Base-by-base conservation (phyloP, 2,329 filamentous ascomycete genomes). In the Blastomyces percursus region DNA sequence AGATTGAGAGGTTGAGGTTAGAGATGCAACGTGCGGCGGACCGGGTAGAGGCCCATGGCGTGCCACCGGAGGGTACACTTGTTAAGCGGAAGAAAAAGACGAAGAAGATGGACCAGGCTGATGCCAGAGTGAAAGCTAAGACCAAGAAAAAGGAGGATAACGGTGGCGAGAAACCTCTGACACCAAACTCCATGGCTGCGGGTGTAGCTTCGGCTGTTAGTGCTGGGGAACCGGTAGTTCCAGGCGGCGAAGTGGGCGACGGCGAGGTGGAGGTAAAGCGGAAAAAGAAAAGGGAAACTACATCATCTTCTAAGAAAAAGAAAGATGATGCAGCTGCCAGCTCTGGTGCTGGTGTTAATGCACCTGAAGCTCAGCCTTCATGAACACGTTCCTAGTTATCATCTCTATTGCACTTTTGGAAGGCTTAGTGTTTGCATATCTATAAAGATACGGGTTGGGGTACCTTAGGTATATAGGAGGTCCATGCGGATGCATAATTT, bases 1-100 rank as follows among this genome's bases (percentile, higher is more conserved):
- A 96, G 73, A 89, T 99, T 2, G 93, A 97, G 77, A 82, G 86
- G 60, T 78, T 95, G 64, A 82, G 94, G 60, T 79, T 96, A 62
- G 90, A 96, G 76, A 96, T 97, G 91, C 78, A 80, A 66, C 72
- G 79, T 62, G 76, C 74, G 42, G 76, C 76, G 11, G 79, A 81
- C 64, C 73, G 77, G n/a, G 76, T 79, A 27, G 69, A 76, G 46
- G 64, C 70, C 32, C 83, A 76, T 48, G 77, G 76, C 3, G 75
- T 77, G 24, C 75, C 78, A 27, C 69, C 73, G 4, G 79, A 80
- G 60, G 79, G 79, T 19, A 76, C 72, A 14, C 67, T 80, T 19
- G 74, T 81, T 24, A 77, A 77, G 61, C 82, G 81, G 73, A 86
- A 84, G 71, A 88, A 86, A 76, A 87, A 78, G 67, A 76, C 71